Base-by-base conservation (phyloP, 2,329 filamentous ascomycete genomes). In the Arthrobotrys entomopaga region DNA sequence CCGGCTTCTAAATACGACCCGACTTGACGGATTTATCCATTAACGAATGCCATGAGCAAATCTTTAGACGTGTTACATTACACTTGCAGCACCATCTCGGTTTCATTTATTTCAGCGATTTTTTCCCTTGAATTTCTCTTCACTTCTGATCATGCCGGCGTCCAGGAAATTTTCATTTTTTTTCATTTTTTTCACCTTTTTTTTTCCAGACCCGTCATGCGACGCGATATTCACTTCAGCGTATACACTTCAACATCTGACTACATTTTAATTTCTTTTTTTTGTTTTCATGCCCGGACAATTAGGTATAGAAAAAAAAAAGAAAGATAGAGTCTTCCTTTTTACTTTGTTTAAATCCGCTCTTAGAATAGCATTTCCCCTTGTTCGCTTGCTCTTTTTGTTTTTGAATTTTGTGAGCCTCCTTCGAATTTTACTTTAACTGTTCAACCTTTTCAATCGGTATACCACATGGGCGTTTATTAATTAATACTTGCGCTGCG, bases 241-340 rank as follows among this genome's bases (percentile, higher is more conserved):
- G 19, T 53, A 20, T 20, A 52, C 48, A 19, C 40, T 63, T 66
- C 38, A n/a, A 22, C 43, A 49, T 15, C 22, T 13, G 16, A 26
- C 26, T 34, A 38, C 19, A 19, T 19, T 46, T 50, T 67, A 58
- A 24, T 20, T 49, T 54, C 26, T 57, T 26, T 48, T 13, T 16
- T 43, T 29, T 22, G 52, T 15, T 43, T 48, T 48, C 26, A 65
- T 22, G 43, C 46, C 48, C 40, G 61, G 56, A 65, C 15, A 61
- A 73, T 54, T 65, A 53, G 69, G 69, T 73, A 73, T 73, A 73
- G 69, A 73, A 43, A 73, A 73, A 73, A n/a, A 73, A 43, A 73
- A 73, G 64, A 73, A 49, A 73, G 61, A 73, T 73, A 73, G 69
- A 73, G 15, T 56, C 22, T 64, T 43, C 29, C 42, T 57, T 61